Conservation (phyloP, 75 land plant species). For the Sequoia sempervirens region DNA sequence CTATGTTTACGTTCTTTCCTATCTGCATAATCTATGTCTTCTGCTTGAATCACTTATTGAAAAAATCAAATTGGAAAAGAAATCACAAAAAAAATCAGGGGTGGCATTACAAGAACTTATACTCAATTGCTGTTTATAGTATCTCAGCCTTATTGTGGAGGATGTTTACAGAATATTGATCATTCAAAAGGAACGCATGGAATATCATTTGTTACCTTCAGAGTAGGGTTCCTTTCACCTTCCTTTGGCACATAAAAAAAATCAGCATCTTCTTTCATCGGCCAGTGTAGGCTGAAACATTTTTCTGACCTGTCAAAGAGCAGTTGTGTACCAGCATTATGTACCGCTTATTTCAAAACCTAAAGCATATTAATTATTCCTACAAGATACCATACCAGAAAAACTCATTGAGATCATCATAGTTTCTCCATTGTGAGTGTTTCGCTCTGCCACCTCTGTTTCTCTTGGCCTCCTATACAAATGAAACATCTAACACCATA, state of each 20-base stretch:
- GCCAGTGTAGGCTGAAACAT: conserved; percentile 92
- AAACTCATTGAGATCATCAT: conserved; percentile 95
- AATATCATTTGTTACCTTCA: conserved; percentile 6
- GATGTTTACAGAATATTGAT: not conserved
- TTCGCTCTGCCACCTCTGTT: conserved; percentile 67
- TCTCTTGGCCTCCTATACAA: conserved; percentile 58
- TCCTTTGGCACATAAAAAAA: conserved; percentile 20
- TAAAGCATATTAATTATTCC: not conserved
- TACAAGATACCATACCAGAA: conserved; percentile 58
- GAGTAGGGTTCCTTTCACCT: not conserved
- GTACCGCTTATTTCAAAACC: not conserved
- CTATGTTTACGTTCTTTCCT: too few relatives aligned
- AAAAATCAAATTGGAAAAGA: too few relatives aligned
- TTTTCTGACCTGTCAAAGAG: conserved; percentile 58
- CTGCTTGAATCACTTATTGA: too few relatives aligned
- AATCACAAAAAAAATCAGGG: too few relatives aligned
- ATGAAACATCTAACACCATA: not conserved
- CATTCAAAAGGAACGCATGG: not conserved
- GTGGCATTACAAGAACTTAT: too few relatives aligned
- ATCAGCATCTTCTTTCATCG: conserved; percentile 51
- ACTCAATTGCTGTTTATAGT: not conserved
- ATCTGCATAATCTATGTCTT: too few relatives aligned
- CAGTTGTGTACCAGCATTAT: not conserved
- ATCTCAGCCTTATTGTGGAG: not conserved
- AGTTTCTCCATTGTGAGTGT: conserved; percentile 94